Percentiles rank a stretch among this genome's conserved stretches.
These are phyloP conservation scores for Kregervanrija delftensis DNA, from an alignment of 805 yeast species.

Conservation along the genomic window DNA sequence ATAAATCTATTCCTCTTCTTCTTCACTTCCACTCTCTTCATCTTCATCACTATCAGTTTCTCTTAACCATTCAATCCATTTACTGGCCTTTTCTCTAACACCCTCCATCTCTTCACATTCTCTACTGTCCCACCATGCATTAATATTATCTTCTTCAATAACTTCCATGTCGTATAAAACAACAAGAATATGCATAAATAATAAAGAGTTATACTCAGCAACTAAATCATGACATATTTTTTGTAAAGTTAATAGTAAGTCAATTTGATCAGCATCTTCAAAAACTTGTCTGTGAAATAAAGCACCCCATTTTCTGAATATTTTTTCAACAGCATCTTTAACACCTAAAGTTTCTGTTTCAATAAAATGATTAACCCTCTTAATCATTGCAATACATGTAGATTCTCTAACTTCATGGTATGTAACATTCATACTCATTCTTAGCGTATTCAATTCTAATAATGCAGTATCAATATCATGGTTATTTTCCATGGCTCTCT, in stretches of 20 bases:
- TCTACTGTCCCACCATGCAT: conserved; percentile 72
- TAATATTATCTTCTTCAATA: conserved; percentile 72
- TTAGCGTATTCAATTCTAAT: conserved; percentile 83
- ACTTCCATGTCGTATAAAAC: conserved; percentile 77
- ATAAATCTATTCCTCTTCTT: conserved; percentile 2
- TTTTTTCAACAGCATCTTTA: conserved; percentile 68
- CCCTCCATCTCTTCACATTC: conserved; percentile 32
- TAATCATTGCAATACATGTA: conserved; percentile 64
- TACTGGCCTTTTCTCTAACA: conserved; percentile 51
- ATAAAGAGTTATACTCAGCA: conserved; percentile 41
- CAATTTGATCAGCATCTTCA: conserved; percentile 70
- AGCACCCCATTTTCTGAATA: conserved; percentile 77
- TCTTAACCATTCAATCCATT: conserved; percentile 82
- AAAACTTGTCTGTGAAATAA: conserved; percentile 81
- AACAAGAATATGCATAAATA: conserved; percentile 45
- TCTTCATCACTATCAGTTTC: conserved; percentile 48
- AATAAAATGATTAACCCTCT: conserved; percentile 65
- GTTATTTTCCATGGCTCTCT: conserved; percentile 84
- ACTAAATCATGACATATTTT: conserved; percentile 35
- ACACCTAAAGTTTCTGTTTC: conserved; percentile 70
- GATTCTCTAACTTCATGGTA: conserved; percentile 89
- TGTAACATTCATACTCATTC: conserved; percentile 96
- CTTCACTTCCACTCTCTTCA: conserved; percentile 11
- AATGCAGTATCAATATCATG: conserved; percentile 92
- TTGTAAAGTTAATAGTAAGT: conserved; percentile 52